These are phyloP conservation scores for Erucastrum elatum DNA, from an alignment of 345 rosid genomes.

Conservation along the genomic window DNA sequence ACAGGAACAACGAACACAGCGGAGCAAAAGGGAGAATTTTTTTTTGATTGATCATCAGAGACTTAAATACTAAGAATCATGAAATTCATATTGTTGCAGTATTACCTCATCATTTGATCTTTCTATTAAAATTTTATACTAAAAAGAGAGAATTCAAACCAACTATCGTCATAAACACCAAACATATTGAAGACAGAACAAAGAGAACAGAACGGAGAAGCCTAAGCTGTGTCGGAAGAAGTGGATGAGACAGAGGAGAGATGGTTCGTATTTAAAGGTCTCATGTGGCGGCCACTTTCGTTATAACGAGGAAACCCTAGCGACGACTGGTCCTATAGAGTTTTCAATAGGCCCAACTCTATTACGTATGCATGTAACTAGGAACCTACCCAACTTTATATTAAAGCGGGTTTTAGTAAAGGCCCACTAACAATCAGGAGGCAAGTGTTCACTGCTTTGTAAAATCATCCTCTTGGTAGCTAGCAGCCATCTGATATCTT, in stretches of 20 bases:
- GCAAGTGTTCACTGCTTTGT: neutral
- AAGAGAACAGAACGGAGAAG: neutral
- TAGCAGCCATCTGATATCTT: neutral
- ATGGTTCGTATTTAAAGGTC: slow-evolving; percentile 21
- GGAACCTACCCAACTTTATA: neutral
- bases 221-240: neutral
- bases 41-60: slow-evolving; percentile 32
- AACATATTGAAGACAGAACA: neutral
- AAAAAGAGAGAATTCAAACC: neutral
- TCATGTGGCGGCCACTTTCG: neutral
- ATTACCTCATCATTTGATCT: slow-evolving; percentile 34
- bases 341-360: neutral
- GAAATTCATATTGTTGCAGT: slow-evolving; percentile 44
- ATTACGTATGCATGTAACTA: neutral
- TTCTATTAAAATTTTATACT: neutral
- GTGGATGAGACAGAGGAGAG: neutral
- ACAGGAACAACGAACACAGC: neutral
- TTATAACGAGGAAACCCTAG: slow-evolving; percentile 24
- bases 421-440: neutral
- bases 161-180: neutral
- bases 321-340: neutral
- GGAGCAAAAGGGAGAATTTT: neutral
- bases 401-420: neutral
- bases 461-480: neutral
- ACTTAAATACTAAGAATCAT: slow-evolving; percentile 42